Conservation (phyloP, 1,284 basidiomycete species). For the Austroboletus niveus region DNA sequence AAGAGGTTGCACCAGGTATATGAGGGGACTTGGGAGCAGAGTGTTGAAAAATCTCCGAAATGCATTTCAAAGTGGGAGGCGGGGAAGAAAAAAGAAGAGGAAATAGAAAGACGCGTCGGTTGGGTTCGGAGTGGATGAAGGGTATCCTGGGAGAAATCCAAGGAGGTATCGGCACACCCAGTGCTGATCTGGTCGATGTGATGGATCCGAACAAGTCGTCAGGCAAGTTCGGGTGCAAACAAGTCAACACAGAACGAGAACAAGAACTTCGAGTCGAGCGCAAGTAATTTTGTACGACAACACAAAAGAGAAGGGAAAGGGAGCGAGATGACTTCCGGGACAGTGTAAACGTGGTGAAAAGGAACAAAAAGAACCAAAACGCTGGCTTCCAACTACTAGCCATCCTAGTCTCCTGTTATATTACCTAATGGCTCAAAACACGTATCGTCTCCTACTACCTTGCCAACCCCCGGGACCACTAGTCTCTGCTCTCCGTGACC, state of each 20-base stretch:
- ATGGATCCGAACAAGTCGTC: conserved; percentile 27
- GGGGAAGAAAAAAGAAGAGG: background rate
- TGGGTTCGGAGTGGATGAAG: conserved; percentile 1
- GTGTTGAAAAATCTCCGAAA: conserved; percentile 60
- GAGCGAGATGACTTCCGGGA: no score
- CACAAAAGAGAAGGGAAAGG: no score
- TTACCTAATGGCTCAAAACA: no score
- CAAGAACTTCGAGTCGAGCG: no score
- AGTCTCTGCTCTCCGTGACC: no score
- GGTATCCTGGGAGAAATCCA: conserved; percentile 15
- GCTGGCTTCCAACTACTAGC: no score
- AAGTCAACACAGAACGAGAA: conserved; percentile 28
- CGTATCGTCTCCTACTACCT: no score
- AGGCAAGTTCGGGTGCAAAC: conserved; percentile 27
- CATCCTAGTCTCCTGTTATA: no score
- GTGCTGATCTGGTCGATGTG: conserved; percentile 17
- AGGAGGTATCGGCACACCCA: conserved; percentile 20
- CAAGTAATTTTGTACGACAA: no score
- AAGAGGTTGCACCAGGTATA: conserved; percentile 75
- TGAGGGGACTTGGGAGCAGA: conserved; percentile 58
- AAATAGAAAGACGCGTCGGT: conserved; percentile 3
- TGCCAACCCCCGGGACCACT: no score
- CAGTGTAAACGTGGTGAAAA: no score
- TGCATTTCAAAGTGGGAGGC: conserved; percentile 36
- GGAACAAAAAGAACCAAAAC: no score